Evolutionary conservation across 371 early-diverging fungal species (phyloP).

Genomic region (Syncephalastrum racemosum): DNA sequence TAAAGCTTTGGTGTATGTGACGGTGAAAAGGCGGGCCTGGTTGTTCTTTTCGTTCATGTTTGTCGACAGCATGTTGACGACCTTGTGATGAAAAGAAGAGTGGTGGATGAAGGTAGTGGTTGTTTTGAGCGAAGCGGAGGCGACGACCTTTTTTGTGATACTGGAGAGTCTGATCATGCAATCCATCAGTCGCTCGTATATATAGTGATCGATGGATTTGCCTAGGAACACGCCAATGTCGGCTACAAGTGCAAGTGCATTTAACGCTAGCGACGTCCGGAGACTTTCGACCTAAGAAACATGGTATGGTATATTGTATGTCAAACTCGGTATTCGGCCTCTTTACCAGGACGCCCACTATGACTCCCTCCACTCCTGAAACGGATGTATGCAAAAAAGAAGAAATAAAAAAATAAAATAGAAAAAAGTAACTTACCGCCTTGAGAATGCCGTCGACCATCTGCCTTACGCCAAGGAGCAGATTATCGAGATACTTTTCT

Average conservation of each 20-base stretch:
- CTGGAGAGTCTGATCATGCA: constrained; percentile 42
- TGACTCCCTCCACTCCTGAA: not conserved
- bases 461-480: constrained; percentile 31
- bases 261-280: constrained; percentile 45
- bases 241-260: constrained; percentile 31
- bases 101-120: constrained; percentile 36
- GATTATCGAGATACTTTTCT: constrained; percentile 34
- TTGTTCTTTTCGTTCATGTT: constrained; percentile 47
- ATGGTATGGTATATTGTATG: not conserved
- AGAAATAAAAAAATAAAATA: not conserved
- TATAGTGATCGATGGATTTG: constrained; percentile 35
- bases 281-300: constrained; percentile 43
- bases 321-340: not conserved
- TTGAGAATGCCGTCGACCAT: constrained; percentile 50
- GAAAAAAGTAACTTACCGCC: constrained; percentile 30
- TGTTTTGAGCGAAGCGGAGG: constrained; percentile 28
- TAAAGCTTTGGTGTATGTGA: constrained; percentile 33
- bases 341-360: not conserved
- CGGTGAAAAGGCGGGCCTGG: constrained; percentile 40
- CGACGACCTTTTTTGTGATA: constrained; percentile 42
- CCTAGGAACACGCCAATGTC: constrained; percentile 44
- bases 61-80: constrained; percentile 32
- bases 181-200: constrained; percentile 35
- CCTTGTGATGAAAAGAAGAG: constrained; percentile 38
- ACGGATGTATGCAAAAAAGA: not conserved